Conservation (phyloP, 1,284 basidiomycete genomes). For the Blastosporella zonata region DNA sequence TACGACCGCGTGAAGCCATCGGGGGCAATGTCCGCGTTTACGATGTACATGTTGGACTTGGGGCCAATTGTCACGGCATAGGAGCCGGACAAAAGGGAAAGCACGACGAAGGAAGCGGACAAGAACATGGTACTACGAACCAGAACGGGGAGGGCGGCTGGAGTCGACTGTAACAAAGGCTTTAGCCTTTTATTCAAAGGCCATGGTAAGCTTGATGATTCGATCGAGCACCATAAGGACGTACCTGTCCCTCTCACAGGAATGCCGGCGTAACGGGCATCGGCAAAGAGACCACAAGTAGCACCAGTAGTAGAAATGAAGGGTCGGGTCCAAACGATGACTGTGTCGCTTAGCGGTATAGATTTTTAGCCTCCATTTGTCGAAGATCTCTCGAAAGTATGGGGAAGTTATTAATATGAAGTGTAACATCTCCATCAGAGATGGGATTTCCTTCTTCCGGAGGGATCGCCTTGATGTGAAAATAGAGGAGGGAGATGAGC, state of each 20-base stretch:
- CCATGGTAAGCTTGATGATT: not conserved
- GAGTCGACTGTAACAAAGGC: not conserved
- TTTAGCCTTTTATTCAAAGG: not conserved
- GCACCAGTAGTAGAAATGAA: not conserved
- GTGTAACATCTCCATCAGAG: not conserved
- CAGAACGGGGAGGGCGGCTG: not conserved
- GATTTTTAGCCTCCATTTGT: not conserved
- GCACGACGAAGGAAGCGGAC: not conserved
- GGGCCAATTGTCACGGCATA: not conserved
- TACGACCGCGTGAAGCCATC: slow-evolving; percentile 3
- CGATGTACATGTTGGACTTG: not conserved
- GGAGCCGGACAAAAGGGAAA: not conserved
- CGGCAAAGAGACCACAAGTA: not conserved
- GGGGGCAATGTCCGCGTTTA: not conserved
- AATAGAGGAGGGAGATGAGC: not conserved
- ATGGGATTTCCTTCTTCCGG: not conserved
- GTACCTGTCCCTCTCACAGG: not conserved
- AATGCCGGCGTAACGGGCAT: not conserved
- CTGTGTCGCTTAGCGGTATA: not conserved
- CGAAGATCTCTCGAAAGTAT: not conserved
- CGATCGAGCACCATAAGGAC: not conserved
- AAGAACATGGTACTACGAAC: not conserved
- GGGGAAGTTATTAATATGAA: not conserved
- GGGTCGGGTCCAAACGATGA: not conserved
- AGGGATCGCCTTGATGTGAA: not conserved